phyloP scores from a whole-genome alignment of 371 early-diverging fungal species.

The Mortierella sp. region DNA sequence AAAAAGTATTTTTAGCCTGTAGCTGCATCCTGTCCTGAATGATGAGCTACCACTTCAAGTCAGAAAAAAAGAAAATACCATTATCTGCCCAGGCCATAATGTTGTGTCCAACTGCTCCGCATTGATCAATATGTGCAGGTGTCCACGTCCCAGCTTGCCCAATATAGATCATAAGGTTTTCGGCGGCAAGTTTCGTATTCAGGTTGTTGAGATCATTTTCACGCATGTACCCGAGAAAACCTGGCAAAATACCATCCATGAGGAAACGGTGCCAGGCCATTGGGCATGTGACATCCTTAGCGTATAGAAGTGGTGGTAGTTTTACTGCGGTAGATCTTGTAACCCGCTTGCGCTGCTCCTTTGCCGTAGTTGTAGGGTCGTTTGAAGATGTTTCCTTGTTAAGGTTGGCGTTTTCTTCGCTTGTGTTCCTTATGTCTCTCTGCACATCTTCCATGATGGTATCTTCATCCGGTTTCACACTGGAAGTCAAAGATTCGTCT shows the following conservation, averaged over 20 bases:
- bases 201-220: constrained; percentile 52
- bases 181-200: constrained; percentile 32
- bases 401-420: neutral
- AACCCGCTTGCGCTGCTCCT: neutral
- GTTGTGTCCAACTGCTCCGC: constrained; percentile 59
- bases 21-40: no score
- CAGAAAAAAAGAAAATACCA: constrained; percentile 26
- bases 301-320: constrained; percentile 32
- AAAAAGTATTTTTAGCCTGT: neutral
- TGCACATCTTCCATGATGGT: constrained; percentile 5
- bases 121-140: constrained; percentile 58
- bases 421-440: neutral
- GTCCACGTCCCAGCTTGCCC: constrained; percentile 60
- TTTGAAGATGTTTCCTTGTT: neutral
- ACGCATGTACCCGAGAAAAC: constrained; percentile 45
- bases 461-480: neutral
- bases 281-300: constrained; percentile 57
- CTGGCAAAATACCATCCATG: constrained; percentile 35
- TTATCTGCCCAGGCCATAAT: constrained; percentile 56
- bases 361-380: neutral
- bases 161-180: constrained; percentile 59
- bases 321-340: neutral
- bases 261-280: constrained; percentile 32
- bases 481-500: neutral
- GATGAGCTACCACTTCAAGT: neutral